Conservation (phyloP, 208 protist genomes). For the Acanthamoeba castellanii region DNA sequence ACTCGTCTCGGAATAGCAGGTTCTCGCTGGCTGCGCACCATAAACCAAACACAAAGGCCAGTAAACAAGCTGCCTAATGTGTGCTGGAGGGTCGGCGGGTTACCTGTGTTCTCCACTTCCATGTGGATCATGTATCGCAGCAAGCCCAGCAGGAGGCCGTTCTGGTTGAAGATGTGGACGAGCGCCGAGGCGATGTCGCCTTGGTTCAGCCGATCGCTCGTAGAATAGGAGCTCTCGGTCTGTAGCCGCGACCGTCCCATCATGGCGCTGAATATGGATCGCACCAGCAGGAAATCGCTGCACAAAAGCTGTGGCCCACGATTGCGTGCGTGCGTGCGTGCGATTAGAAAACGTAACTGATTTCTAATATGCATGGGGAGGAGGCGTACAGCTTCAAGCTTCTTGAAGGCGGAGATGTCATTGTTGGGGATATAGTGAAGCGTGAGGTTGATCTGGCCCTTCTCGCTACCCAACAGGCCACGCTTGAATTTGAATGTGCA, state of each 20-base stretch:
- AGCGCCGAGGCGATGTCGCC: conserved; percentile 59
- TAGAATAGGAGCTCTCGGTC: conserved; percentile 46
- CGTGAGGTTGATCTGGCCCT: conserved; percentile 34
- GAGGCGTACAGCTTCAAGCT: conserved; percentile 32
- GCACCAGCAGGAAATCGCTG: conserved; percentile 55
- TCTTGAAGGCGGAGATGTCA: conserved; percentile 69
- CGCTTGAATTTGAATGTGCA: conserved; percentile 71
- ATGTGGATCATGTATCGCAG: conserved; percentile 52
- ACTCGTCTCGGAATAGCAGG: conserved; percentile 61
- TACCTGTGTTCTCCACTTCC: conserved; percentile 71
- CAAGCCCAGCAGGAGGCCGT: conserved; percentile 44
- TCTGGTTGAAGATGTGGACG: conserved; percentile 65
- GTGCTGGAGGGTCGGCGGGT: not conserved
- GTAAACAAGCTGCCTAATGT: no score
- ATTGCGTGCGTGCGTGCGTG: not conserved
- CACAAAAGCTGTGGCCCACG: conserved; percentile 15
- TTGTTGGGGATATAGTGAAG: conserved; percentile 73
- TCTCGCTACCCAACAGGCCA: conserved; percentile 42
- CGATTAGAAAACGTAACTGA: not conserved
- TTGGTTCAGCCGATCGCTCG: conserved; percentile 26
- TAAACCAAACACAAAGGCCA: not conserved
- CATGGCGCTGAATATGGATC: conserved; percentile 66
- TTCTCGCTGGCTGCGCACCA: conserved; percentile 7
- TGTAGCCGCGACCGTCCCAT: conserved; percentile 19
- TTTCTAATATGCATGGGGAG: not conserved